Evolutionary conservation across 1,284 basidiomycete genomes (phyloP).

Genomic region (Lentinus polychrous): DNA sequence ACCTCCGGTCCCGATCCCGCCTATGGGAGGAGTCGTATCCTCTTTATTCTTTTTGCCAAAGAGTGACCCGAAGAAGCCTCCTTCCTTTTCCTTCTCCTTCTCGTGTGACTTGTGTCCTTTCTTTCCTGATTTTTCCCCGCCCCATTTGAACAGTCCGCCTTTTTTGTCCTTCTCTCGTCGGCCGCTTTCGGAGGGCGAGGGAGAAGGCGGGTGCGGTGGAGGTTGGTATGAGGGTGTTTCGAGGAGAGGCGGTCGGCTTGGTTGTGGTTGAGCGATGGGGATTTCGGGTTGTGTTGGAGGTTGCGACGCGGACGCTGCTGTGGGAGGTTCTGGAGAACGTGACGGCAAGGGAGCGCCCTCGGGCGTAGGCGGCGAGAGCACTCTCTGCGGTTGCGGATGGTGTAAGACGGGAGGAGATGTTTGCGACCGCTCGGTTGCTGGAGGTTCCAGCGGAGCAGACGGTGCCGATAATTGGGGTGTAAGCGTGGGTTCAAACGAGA

Average conservation of each 20-base stretch:
- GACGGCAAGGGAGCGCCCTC: slow-evolving; percentile 33
- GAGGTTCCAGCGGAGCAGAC: slow-evolving; percentile 4
- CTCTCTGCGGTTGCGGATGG: slow-evolving; percentile 45
- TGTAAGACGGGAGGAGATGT: slow-evolving; percentile 41
- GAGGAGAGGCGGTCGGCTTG: slow-evolving; percentile 22
- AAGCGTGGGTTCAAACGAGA: slow-evolving; percentile 3
- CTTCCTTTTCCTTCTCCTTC: slow-evolving; percentile 62
- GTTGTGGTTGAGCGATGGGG: slow-evolving; percentile 16
- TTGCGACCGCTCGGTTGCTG: slow-evolving; percentile 5
- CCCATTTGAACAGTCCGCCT: slow-evolving; percentile 69
- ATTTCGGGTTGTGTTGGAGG: slow-evolving; percentile 43
- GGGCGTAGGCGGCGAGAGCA: slow-evolving; percentile 24
- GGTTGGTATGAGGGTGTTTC: slow-evolving; percentile 20
- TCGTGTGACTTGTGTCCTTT: slow-evolving; percentile 39
- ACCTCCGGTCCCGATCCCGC: slow-evolving; percentile 51
- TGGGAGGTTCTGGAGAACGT: slow-evolving; percentile 35
- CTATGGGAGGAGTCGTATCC: slow-evolving; percentile 49
- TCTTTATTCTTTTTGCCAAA: slow-evolving; percentile 72
- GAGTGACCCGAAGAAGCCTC: slow-evolving; percentile 84
- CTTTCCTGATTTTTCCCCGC: slow-evolving; percentile 47
- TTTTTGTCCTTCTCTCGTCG: slow-evolving; percentile 61
- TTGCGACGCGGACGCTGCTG: slow-evolving; percentile 27
- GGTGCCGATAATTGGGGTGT: slow-evolving; percentile 2
- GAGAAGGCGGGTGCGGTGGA: slow-evolving; percentile 20
- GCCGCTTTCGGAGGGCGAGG: slow-evolving; percentile 31